Conservation (phyloP, 176 grass and related monocot species). For the Otatea glauca region DNA sequence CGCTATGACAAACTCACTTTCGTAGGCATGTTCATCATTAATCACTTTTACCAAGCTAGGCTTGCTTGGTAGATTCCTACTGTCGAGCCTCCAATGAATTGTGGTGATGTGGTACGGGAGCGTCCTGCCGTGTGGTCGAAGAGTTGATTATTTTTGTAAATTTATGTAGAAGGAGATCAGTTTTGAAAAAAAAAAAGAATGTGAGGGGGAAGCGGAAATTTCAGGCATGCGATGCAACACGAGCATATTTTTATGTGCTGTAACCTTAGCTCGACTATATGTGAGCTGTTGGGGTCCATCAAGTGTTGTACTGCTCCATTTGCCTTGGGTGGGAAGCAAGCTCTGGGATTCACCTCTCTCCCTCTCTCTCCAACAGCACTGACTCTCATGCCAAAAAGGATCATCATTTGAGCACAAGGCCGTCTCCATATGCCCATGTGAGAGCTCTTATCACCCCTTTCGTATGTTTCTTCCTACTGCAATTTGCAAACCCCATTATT, state of each 20-base stretch:
- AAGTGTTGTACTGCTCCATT: conserved; percentile 76
- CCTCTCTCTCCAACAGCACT: conserved; percentile 54
- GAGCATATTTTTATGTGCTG: conserved; percentile 58
- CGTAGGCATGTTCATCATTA: too few species aligned
- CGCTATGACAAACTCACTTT: too few species aligned
- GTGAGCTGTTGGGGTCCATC: conserved; percentile 77
- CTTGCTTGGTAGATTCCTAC: too few species aligned
- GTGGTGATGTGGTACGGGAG: too few species aligned
- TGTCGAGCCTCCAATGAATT: too few species aligned
- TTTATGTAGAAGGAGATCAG: too few species aligned
- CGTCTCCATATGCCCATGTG: conserved; percentile 72
- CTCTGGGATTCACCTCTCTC: conserved; percentile 54
- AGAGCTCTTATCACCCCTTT: conserved; percentile 52
- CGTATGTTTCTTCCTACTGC: conserved; percentile 47
- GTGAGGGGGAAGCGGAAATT: too few species aligned
- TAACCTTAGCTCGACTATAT: conserved; percentile 49
- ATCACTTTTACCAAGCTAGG: too few species aligned
- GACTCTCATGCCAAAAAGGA: conserved; percentile 80
- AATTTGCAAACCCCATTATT: conserved; percentile 60
- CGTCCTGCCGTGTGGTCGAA: too few species aligned
- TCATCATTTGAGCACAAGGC: conserved; percentile 88
- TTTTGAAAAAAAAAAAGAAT: too few species aligned
- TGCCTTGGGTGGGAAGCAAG: conserved; percentile 97
- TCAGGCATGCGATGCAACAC: conserved; percentile 55
- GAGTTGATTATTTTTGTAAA: too few species aligned